Conservation (phyloP, 495 filamentous ascomycete genomes). For the Mycothermus thermophilus region DNA sequence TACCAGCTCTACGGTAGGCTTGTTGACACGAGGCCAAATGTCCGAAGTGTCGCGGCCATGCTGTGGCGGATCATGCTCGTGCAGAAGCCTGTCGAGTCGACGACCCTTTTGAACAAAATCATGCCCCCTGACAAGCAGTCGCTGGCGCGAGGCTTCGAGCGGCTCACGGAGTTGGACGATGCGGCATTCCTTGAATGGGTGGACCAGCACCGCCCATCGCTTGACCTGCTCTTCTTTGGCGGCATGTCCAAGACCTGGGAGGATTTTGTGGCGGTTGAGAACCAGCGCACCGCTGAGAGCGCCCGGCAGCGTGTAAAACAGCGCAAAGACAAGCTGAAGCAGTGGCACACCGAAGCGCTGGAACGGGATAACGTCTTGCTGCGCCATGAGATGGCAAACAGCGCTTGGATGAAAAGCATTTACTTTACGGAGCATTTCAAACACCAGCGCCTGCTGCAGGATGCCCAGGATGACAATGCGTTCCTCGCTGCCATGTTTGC, state of each 20-base stretch:
- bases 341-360: conserved; percentile 57
- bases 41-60: conserved; percentile 67
- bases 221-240: conserved; percentile 68
- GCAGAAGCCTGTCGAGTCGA: conserved; percentile 78
- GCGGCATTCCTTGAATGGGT: conserved; percentile 77
- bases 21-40: conserved; percentile 44
- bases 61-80: conserved; percentile 84
- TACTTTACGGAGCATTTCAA: conserved; percentile 84
- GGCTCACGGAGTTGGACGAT: conserved; percentile 75
- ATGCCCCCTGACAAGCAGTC: conserved; percentile 53
- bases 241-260: conserved; percentile 72
- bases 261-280: conserved; percentile 66
- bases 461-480: conserved; percentile 72
- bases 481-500: conserved; percentile 62
- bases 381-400: conserved; percentile 69
- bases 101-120: conserved; percentile 53
- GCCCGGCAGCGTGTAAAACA: conserved; percentile 52
- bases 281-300: conserved; percentile 57
- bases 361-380: conserved; percentile 55
- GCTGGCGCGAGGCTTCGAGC: conserved; percentile 66
- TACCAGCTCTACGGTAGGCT: conserved; percentile 81
- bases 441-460: conserved; percentile 73
- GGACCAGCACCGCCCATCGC: conserved; percentile 64
- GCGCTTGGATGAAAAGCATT: conserved; percentile 88
- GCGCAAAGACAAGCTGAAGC: conserved; percentile 65